Percentiles rank a stretch among this genome's conserved stretches.
Evolutionary conservation across 768 basidiomycete genomes (phyloP).

Genomic region (Mycena galericulata): DNA sequence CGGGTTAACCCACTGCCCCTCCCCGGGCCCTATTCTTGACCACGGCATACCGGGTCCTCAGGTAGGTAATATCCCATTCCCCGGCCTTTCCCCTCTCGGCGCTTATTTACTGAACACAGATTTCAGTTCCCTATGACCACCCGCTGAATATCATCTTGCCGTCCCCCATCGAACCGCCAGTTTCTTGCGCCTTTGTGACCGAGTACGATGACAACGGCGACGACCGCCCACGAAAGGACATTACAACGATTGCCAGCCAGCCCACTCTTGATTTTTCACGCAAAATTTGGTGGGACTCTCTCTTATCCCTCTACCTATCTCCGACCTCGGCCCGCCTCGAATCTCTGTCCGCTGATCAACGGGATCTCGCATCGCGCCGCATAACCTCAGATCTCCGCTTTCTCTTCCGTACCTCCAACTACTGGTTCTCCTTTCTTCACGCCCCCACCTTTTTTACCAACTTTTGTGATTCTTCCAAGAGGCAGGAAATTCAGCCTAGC

Average conservation of each 20-base stretch:
- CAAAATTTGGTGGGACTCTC: slow-evolving; percentile 84
- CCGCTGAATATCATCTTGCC: slow-evolving; percentile 29
- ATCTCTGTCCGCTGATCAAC: slow-evolving; percentile 54
- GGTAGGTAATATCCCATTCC: slow-evolving; percentile 26
- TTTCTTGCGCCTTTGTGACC: slow-evolving; percentile 40
- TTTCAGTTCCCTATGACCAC: slow-evolving; percentile 27
- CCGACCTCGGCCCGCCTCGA: slow-evolving; percentile 47
- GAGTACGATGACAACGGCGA: slow-evolving; percentile 45
- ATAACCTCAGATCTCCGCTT: slow-evolving; percentile 72
- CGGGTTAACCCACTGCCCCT: slow-evolving; percentile 45
- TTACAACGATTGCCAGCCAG: slow-evolving; percentile 55
- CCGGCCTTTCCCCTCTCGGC: neutral
- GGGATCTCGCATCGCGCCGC: slow-evolving; percentile 56
- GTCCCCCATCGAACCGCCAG: slow-evolving; percentile 29
- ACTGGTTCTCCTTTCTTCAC: slow-evolving; percentile 83
- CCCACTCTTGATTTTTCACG: slow-evolving; percentile 77
- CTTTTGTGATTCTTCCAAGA: slow-evolving; percentile 65
- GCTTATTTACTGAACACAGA: slow-evolving; percentile 33
- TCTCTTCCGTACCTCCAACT: slow-evolving; percentile 71
- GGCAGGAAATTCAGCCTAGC: slow-evolving; percentile 75
- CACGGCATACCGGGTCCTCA: slow-evolving; percentile 15
- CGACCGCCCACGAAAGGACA: slow-evolving; percentile 25
- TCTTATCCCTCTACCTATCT: slow-evolving; percentile 66
- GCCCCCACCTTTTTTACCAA: slow-evolving; percentile 74
- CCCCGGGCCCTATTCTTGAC: slow-evolving; percentile 11